phyloP scores from a whole-genome alignment of 1,284 basidiomycete species.

The Ceratorhiza oryzae-sativae region DNA sequence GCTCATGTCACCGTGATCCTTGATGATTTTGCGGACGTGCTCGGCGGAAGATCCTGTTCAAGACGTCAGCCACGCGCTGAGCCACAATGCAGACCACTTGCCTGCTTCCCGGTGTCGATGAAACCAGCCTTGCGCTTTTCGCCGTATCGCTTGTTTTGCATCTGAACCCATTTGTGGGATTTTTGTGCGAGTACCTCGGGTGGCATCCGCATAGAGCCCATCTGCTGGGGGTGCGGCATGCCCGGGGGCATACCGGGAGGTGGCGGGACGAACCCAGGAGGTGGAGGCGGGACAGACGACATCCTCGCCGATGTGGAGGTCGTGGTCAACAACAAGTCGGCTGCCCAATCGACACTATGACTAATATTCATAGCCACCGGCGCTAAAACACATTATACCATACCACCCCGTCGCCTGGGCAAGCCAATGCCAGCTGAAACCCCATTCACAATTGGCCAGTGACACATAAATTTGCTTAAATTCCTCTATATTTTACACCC shows the following conservation, averaged over 20 bases:
- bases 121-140: slow-evolving; percentile 88
- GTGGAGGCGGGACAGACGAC: slow-evolving; percentile 41
- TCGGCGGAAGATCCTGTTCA: slow-evolving; percentile 85
- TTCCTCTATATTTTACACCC: too few relatives aligned
- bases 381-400: background rate
- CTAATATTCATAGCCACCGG: slow-evolving; percentile 14
- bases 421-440: too few relatives aligned
- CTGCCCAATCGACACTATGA: background rate
- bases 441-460: background rate
- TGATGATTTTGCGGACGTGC: slow-evolving; percentile 96
- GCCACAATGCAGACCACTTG: slow-evolving; percentile 51
- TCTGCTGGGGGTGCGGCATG: slow-evolving; percentile 44
- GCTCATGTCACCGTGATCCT: slow-evolving; percentile 97
- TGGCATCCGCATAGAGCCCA: slow-evolving; percentile 59
- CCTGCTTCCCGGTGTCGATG: slow-evolving; percentile 94
- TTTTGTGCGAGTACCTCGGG: slow-evolving; percentile 82
- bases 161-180: slow-evolving; percentile 92
- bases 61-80: slow-evolving; percentile 41
- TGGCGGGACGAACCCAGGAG: slow-evolving; percentile 58
- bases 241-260: slow-evolving; percentile 56
- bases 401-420: background rate
- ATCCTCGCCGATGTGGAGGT: slow-evolving; percentile 32
- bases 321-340: slow-evolving; percentile 28
- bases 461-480: too few relatives aligned
- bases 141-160: slow-evolving; percentile 90